Evolutionary conservation across 805 yeast genomes (phyloP).

Genomic region (Wickerhamiella lipophila): DNA sequence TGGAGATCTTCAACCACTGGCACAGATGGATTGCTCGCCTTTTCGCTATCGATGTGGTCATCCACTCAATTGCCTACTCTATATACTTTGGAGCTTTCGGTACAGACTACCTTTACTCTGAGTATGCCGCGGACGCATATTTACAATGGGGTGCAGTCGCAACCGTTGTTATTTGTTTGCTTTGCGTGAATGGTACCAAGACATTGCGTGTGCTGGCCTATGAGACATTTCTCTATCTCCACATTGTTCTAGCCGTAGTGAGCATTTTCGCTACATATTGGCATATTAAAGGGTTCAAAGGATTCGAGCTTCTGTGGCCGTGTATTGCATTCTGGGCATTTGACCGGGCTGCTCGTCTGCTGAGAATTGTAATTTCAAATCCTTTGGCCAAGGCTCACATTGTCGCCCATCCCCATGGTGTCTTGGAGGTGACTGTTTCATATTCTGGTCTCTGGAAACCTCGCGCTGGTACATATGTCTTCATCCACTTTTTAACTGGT

Average conservation of each 20-base stretch:
- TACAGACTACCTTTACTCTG: constrained; percentile 47
- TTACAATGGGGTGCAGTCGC: constrained; percentile 24
- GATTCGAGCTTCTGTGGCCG: constrained; percentile 38
- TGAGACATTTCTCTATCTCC: constrained; percentile 45
- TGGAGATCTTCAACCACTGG: constrained; percentile 40
- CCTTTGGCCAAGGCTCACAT: constrained; percentile 21
- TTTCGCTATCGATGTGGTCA: constrained; percentile 34
- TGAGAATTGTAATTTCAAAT: constrained; percentile 46
- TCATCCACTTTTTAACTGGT: constrained; percentile 31
- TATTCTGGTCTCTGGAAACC: constrained; percentile 38
- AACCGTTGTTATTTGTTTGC: constrained; percentile 19
- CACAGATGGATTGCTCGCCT: constrained; percentile 54
- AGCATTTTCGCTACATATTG: constrained; percentile 48
- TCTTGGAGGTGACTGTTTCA: constrained; percentile 22
- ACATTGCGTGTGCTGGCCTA: constrained; percentile 40
- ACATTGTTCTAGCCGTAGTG: constrained; percentile 40
- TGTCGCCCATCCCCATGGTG: constrained; percentile 8
- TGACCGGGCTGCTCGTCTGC: constrained; percentile 48
- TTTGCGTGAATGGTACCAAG: constrained; percentile 30
- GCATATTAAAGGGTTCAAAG: constrained; percentile 30
- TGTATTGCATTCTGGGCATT: constrained; percentile 56
- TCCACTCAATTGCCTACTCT: constrained; percentile 43
- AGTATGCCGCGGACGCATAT: constrained; percentile 27
- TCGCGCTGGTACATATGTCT: constrained; percentile 46
- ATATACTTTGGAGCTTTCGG: constrained; percentile 40